Evolutionary conservation across 2,329 filamentous ascomycete genomes (phyloP), one percentile per base, ranked within the genome.

Genomic region (Cadophora sp.): DNA sequence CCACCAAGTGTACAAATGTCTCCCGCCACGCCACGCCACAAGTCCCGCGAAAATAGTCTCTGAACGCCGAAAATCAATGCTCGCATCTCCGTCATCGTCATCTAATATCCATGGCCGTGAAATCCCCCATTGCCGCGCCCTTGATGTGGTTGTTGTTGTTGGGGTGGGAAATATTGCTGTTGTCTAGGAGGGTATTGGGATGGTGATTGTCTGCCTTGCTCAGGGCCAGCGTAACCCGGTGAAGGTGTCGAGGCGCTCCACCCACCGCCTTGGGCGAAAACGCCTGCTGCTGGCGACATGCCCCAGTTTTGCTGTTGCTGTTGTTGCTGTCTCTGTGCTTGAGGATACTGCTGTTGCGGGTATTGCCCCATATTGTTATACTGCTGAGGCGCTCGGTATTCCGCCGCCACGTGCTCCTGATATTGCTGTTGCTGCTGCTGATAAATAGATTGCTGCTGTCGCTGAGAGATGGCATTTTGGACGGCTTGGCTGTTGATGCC

Each of bases 401-500:
- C 64, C 58, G 62, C 56, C 24, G 68, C 53, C 24, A 59, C 58
- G 55, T 73, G 70, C 14, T 73, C 67, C n/a, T 68, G 36, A 16
- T 69, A 50, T 45, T 68, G 71, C 24, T 69, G 53, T 48, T 67
- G 71, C 24, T 76, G 72, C 60, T 70, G 72, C 24, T 76, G 72
- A 51, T 71, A 66, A 24, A 76, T 63, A 7, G 78, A 76, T 61
- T 81, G 85, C 63, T 89, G 85, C 74, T 92, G 88, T 33, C 89
- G 83, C 76, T 91, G 89, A 53, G 84, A 83, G 74, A 94, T 92
- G 0, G 90, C 91, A 68, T 91, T 85, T 71, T 93, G 89, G 8
- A 93, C 90, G 67, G 89, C 87, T 66, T 90, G 88, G 53, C 89
- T 90, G 66, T 90, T 88, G 67, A 89, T 80, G 0, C 90, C 90